Base-by-base conservation (phyloP, 2,329 filamentous ascomycete species). In the Mollisia scopiformis region DNA sequence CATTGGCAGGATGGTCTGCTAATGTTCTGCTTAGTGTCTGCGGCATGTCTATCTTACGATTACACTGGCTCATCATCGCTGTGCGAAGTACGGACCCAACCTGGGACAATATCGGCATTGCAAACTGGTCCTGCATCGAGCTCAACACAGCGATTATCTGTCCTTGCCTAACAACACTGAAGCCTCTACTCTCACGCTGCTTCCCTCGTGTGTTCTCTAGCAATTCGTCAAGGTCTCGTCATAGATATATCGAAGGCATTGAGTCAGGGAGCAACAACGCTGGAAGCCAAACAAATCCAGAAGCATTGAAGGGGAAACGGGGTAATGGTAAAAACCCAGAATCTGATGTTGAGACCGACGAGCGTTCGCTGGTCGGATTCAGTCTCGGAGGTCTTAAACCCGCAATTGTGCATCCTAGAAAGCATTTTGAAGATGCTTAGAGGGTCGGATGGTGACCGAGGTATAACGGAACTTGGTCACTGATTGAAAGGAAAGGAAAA, bases 121-220 rank as follows among this genome's bases (percentile, higher is more conserved):
- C 58, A 2, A 59, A 55, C 10, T 80, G 80, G 78, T 78, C 76
- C 23, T 75, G 77, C 59, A 76, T 84, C 53, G 81, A 84, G 63
- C 73, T 82, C 61, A 82, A 80, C 58, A 71, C 78, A 6, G 80
- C 77, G n/a, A 79, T 84, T 37, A 69, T 79, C 30, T 84, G 81
- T 63, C 79, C 80, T 21, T 80, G 76, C 7, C 74, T 81, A 0
- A 80, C 82, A 0, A 80, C 81, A 0, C 73, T 84, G 6, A 83
- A 83, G 58, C 81, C 81, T 0, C 64, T 73, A 14, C 78, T 80
- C 61, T 65, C 68, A 30, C 70, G 70, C 51, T 59, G 67, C 37
- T 67, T 71, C 51, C 68, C 70, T 28, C 52, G 21, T 5, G 10
- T 55, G 1, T 37, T 55, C 31, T 27, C 23, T 6, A 31, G 13